Base-by-base conservation (phyloP, 2,329 filamentous ascomycete species). In the Aspergillus fumigatiaffinis region DNA sequence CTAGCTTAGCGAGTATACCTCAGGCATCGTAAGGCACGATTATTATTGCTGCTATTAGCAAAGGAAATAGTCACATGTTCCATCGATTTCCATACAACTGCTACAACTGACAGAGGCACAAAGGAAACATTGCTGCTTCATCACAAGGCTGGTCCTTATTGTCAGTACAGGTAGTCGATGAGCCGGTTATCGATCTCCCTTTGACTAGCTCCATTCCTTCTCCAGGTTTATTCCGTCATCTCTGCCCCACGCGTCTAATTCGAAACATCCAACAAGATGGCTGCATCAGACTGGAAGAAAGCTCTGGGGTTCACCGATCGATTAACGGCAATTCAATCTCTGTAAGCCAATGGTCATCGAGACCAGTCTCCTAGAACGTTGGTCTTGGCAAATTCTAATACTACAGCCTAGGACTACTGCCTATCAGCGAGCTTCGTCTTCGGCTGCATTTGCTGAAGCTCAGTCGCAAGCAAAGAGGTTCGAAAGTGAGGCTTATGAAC, bases 291-390 rank as follows among this genome's bases (percentile, higher is more conserved):
- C 41, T 87, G 85, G 85, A 82, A 77, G 65, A 68, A 69, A 23
- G 72, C 73, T 2, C 71, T 88, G 57, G 80, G 81, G 9, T 85
- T 85, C 38, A 78, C 82, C 12, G 82, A 86, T 53, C 80, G 88
- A 55, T 85, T 88, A 70, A 81, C 83, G 55, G 83, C 80, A 57
- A 85, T 90, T 52, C 80, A 87, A 63, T 81, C 77, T 57, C 77
- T 88, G 85, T 87, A 71, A 77, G 84, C 74, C 42, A 54, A 47
- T 32, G 25, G 9, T 17, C 14, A 17, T 17, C 32, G 32, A 35
- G 2, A 9, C 25, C 23, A 17, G 32, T 32, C 38, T 26, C 28
- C 12, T n/a, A 41, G 28, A 53, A 49, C 23, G 28, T 50, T 49
- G 1, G 41, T 17, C n/a, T 23, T 35, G 21, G 21, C 17, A 5